These are phyloP conservation scores for Aphelidium insulamus DNA, from an alignment of 371 early-diverging fungal species.

Conservation along the genomic window DNA sequence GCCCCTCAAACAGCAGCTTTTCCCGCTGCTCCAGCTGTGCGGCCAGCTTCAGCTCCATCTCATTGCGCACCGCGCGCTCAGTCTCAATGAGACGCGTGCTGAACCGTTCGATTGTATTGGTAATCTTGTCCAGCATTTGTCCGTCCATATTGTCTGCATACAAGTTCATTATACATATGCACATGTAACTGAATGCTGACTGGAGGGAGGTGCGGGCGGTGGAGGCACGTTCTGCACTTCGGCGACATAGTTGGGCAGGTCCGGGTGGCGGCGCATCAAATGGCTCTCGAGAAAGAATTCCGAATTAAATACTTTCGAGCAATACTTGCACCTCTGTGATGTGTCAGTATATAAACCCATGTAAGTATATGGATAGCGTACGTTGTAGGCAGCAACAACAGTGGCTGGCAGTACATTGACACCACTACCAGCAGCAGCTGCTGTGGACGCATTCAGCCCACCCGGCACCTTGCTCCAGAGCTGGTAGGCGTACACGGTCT, in stretches of 20 bases:
- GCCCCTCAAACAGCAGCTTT: conserved; percentile 5
- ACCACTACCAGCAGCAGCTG: background rate
- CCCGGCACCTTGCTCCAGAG: conserved; percentile 19
- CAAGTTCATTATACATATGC: background rate
- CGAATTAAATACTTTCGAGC: conserved; percentile 17
- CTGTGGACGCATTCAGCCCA: background rate
- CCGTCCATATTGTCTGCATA: background rate
- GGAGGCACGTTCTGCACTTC: conserved; percentile 1
- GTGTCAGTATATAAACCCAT: background rate
- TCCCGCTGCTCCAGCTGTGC: conserved; percentile 5
- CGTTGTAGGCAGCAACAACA: conserved; percentile 5
- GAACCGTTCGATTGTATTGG: conserved; percentile 10
- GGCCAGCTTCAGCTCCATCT: conserved; percentile 10
- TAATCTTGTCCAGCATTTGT: conserved; percentile 6
- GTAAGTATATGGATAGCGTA: background rate
- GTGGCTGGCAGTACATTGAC: conserved; percentile 1
- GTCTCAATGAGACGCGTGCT: conserved; percentile 7
- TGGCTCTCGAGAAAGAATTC: conserved; percentile 14
- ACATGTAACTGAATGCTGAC: background rate
- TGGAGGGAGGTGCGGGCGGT: conserved; percentile 1
- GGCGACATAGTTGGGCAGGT: conserved; percentile 1
- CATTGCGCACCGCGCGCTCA: conserved; percentile 7
- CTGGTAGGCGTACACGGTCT: conserved; percentile 22
- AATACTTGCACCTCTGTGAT: conserved; percentile 14
- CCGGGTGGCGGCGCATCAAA: conserved; percentile 16